phyloP scores from a whole-genome alignment of 1,284 basidiomycete species.

The Leccinum holopus region DNA sequence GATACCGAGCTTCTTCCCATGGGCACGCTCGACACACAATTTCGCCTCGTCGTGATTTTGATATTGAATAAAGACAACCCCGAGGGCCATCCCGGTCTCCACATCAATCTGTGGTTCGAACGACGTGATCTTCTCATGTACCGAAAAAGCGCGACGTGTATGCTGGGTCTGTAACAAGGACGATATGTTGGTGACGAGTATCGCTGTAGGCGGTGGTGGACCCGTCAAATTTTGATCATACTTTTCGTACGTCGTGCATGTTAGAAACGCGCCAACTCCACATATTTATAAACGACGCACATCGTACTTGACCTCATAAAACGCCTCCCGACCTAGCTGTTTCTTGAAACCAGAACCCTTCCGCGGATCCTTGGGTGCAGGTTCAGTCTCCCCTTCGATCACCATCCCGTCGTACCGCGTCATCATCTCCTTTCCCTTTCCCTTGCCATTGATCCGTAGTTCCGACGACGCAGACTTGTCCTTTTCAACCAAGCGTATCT shows the following conservation, averaged over 20 bases:
- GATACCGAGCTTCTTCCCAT: slow-evolving; percentile 49
- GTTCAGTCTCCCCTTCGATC: slow-evolving; percentile 45
- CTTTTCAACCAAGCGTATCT: slow-evolving; percentile 43
- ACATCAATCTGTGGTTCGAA: slow-evolving; percentile 83
- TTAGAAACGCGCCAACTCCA: slow-evolving; percentile 10
- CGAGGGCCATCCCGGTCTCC: slow-evolving; percentile 78
- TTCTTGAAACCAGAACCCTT: slow-evolving; percentile 43
- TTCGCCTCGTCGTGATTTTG: slow-evolving; percentile 58
- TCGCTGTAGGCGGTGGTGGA: slow-evolving; percentile 71
- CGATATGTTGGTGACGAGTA: slow-evolving; percentile 75
- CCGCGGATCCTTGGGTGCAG: slow-evolving; percentile 57
- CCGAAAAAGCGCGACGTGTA: slow-evolving; percentile 68
- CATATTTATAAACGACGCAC: slow-evolving; percentile 41
- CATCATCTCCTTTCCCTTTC: slow-evolving; percentile 60
- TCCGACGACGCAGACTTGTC: slow-evolving; percentile 31
- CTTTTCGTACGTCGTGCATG: slow-evolving; percentile 47
- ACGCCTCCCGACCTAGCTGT: slow-evolving; percentile 43
- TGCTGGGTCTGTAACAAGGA: slow-evolving; percentile 67
- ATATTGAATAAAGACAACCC: slow-evolving; percentile 80
- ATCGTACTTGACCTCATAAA: slow-evolving; percentile 59
- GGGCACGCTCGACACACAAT: slow-evolving; percentile 59
- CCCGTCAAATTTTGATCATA: slow-evolving; percentile 77
- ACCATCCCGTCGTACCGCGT: slow-evolving; percentile 58
- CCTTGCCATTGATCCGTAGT: slow-evolving; percentile 58
- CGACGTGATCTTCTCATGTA: slow-evolving; percentile 66